A percentile compares a stretch with the other conserved stretches of the same genome.
Evolutionary conservation across 805 yeast genomes (phyloP).

Genomic region (Saccharomycopsis vini): DNA sequence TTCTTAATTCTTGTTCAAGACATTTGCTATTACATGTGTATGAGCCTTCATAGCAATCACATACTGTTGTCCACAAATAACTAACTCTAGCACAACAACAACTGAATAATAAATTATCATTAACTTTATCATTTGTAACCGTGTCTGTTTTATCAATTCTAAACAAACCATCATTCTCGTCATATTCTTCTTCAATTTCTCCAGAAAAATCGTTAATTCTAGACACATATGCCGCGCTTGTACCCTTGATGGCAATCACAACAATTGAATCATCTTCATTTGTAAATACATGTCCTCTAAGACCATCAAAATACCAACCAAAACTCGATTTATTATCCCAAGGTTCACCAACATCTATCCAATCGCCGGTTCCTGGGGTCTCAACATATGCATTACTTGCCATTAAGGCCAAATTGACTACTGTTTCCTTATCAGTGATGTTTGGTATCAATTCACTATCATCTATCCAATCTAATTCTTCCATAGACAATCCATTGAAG

Average conservation of each 20-base stretch:
- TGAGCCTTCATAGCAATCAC: conserved; percentile 81
- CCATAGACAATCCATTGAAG: conserved; percentile 23
- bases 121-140: conserved; percentile 66
- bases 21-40: conserved; percentile 87
- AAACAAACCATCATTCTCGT: neutral
- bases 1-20: conserved; percentile 62
- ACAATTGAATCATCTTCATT: conserved; percentile 49
- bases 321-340: conserved; percentile 43
- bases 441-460: conserved; percentile 60
- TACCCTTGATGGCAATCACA: conserved; percentile 82
- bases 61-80: conserved; percentile 88
- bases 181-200: neutral
- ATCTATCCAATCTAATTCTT: conserved; percentile 57
- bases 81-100: conserved; percentile 95
- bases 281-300: conserved; percentile 86
- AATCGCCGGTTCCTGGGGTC: conserved; percentile 68
- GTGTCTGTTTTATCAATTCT: conserved; percentile 47
- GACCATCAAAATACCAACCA: conserved; percentile 83
- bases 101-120: conserved; percentile 83
- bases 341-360: conserved; percentile 68
- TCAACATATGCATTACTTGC: conserved; percentile 87
- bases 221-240: conserved; percentile 70
- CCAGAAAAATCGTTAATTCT: conserved; percentile 11
- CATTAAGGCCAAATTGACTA: conserved; percentile 71
- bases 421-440: conserved; percentile 61